Evolutionary conservation across 75 land plant genomes (phyloP), one percentile per base, ranked within the genome.

Genomic region (Pinus tabuliformis): DNA sequence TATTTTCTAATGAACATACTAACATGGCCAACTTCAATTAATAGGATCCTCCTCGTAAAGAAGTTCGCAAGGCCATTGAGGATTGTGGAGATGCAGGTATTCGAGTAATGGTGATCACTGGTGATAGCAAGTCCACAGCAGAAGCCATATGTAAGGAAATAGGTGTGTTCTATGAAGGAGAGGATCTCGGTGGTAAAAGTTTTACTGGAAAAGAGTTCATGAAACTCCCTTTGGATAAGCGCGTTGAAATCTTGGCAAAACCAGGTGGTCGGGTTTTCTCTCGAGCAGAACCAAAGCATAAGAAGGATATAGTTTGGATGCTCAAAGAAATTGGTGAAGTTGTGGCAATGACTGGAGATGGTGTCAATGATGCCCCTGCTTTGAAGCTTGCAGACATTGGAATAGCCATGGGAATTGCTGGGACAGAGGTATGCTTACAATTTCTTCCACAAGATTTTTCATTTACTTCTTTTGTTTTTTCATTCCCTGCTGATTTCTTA

Each of bases 261-360:
- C 80, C 86, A 20, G 95, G 95, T 21, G 98, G 95, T 2, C 81
- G 79, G 60, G 91, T 95, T 33, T 92, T 95, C 72, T 92, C 98
- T 36, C 85, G 98, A 56, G 98, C 98, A 73, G 98, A 95, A 78
- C 98, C 98, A 13, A 88, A 70, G 64, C 98, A 95, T 74, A 95
- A 95, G 75, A 95, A 95, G 78, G 98, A 95, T 42, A 95, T 95
- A 62, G 98, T 95, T 7, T 85, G 95, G 66, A 78, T 95, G 76
- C 86, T 95, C 42, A 92, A 92, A 63, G 98, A 92, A 6, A 79
- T 81, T 73, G 95, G 95, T 5, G 95, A 95, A 78, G 79, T 95
- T 58, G 98, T 95, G 28, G 98, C 98, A 14, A 95, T 95, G 98
- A 95, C 98, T 59, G 98, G 98, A 63, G 98, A 95, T 82, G 98